phyloP scores from a whole-genome alignment of 192 early-diverging fungal species.

The Rhizoclosmatium globosum region DNA sequence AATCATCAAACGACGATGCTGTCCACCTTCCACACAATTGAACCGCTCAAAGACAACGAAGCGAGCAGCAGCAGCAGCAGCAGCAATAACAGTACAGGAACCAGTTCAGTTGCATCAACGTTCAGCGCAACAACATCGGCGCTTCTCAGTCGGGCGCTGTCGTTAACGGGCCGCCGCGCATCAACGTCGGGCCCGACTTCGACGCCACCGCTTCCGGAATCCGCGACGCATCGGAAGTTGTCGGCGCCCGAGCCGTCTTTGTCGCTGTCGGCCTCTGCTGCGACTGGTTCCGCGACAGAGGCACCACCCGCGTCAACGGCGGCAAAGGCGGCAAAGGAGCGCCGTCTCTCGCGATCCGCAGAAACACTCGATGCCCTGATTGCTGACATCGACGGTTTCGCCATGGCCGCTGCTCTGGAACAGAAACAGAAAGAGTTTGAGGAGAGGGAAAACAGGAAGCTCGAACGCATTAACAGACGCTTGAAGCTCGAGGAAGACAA shows the following conservation, averaged over 20 bases:
- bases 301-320: background rate
- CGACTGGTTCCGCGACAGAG: background rate
- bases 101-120: too few relatives aligned
- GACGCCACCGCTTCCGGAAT: background rate
- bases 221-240: background rate
- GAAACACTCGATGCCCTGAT: background rate
- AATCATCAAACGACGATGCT: too few relatives aligned
- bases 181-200: background rate
- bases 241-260: background rate
- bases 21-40: too few relatives aligned
- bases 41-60: too few relatives aligned
- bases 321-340: background rate
- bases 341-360: background rate
- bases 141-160: conserved; percentile 2
- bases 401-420: background rate
- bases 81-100: too few relatives aligned
- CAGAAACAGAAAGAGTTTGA: background rate
- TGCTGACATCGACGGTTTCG: background rate
- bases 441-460: background rate
- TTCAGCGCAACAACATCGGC: background rate
- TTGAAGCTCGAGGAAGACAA: background rate
- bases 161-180: background rate
- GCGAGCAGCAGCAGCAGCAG: too few relatives aligned
- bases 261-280: background rate
- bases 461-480: too few relatives aligned